Evolutionary conservation across 257 asterid genomes (phyloP), one percentile per base, ranked within the genome.

Genomic region (Rubia yunnanensis): DNA sequence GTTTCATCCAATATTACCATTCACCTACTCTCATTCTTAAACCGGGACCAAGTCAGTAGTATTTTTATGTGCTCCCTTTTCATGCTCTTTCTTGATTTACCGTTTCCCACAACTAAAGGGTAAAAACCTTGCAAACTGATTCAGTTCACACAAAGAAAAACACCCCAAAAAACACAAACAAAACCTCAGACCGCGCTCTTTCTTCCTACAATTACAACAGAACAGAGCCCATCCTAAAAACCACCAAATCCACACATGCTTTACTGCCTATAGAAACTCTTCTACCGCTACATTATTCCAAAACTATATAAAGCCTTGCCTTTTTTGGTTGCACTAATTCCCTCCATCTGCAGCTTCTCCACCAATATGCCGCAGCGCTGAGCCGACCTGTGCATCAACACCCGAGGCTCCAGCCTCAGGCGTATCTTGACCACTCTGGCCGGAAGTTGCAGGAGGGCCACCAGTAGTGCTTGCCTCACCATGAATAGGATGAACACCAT

Each of bases 361-460:
- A 3, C 76, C 75, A 28, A 67, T 78, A 30, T 57, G 81, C 11
- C 72, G 75, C 20, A 48, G 64, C n/a, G 73, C 81, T 17, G 80
- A 68, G 76, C 70, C 75, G 54, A 78, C 78, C 41, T 71, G 80
- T 18, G 76, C 86, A 50, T 81, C 86, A 35, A 80, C 71, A 60
- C 66, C 70, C 35, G 76, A 77, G 3, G 85, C n/a, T n/a, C n/a
- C 74, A 22, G 72, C 69, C 34, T 78, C 92, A 66, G 76, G 94
- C 70, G 76, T 85, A 48, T 68, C 77, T 63, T 66, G 65, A 38
- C 81, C 88, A 71, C 59, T 79, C 22, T 66, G 68, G 52, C 65
- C 73, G 1, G 82, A 52, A 62, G 82, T 70, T 60, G 82, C 58
- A 71, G 80, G 70, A 65, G 79, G 83, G 34, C 79, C 70, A 30